phyloP scores from a whole-genome alignment of 164 flowering plant species.

The Tetrastigma voinierianum region DNA sequence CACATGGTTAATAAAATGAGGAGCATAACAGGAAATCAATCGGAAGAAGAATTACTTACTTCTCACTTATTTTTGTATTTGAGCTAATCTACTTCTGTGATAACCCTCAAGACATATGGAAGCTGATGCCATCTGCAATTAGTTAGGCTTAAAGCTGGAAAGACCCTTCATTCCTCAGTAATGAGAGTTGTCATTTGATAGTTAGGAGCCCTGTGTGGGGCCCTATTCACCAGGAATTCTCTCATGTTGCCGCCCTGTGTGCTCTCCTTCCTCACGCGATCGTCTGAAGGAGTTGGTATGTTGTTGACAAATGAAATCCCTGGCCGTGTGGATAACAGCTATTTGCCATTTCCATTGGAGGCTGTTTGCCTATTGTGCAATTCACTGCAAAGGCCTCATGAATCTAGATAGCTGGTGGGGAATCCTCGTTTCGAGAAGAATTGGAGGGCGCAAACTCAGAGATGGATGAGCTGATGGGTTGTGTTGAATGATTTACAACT shows the following conservation, averaged over 20 bases:
- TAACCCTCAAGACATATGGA: neutral
- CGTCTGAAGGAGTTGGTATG: slow-evolving; percentile 2
- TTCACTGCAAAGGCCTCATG: neutral
- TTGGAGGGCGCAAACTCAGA: neutral
- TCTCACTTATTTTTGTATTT: neutral
- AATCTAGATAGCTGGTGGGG: neutral
- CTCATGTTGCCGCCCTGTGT: slow-evolving; percentile 8
- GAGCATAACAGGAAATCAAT: neutral
- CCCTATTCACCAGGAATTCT: slow-evolving; percentile 6
- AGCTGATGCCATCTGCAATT: neutral
- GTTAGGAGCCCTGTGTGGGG: slow-evolving; percentile 12
- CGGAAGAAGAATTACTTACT: neutral
- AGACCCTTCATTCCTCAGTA: neutral
- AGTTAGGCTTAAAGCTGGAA: neutral
- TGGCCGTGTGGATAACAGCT: neutral
- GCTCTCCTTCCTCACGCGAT: slow-evolving; percentile 10
- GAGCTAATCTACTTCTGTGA: neutral
- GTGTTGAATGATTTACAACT: neutral
- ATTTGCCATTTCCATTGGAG: neutral
- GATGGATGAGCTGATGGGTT: neutral
- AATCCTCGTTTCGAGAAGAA: neutral
- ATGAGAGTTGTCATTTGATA: slow-evolving; percentile 14
- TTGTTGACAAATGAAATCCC: slow-evolving; percentile 1
- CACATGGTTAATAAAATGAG: too few relatives aligned
- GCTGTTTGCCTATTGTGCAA: neutral